These are phyloP conservation scores for Cantharellus cinnabarinus DNA, from an alignment of 768 basidiomycete genomes.

Conservation along the genomic window DNA sequence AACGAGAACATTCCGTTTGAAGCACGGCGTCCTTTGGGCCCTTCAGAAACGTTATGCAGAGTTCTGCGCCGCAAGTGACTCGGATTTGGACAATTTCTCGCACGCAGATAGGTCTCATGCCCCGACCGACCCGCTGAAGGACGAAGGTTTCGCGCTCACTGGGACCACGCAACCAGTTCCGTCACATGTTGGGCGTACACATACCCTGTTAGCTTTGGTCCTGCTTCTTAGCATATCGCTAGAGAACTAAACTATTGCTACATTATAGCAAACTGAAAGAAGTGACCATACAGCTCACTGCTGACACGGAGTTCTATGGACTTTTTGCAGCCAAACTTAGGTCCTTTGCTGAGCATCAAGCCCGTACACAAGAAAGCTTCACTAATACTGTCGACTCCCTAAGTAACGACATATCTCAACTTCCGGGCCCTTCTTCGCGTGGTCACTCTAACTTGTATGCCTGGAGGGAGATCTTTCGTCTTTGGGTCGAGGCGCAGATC, in stretches of 20 bases:
- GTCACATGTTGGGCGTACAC: neutral
- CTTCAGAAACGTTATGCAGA: no score
- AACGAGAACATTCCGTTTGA: no score
- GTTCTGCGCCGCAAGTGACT: no score
- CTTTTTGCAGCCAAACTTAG: constrained; percentile 36
- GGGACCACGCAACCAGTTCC: neutral
- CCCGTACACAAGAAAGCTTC: constrained; percentile 30
- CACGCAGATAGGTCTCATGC: neutral
- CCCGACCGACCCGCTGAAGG: neutral
- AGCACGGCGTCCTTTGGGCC: no score
- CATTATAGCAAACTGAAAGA: constrained; percentile 18
- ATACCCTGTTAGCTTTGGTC: neutral
- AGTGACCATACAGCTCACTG: constrained; percentile 56
- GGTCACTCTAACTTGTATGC: constrained; percentile 43
- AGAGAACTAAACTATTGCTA: no score
- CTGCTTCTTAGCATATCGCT: neutral
- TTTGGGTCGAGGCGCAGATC: constrained; percentile 70
- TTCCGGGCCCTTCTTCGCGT: constrained; percentile 9
- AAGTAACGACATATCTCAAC: constrained; percentile 18
- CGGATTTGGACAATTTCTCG: neutral
- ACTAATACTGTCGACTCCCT: constrained; percentile 28
- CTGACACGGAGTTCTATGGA: constrained; percentile 63
- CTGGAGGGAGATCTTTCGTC: constrained; percentile 78
- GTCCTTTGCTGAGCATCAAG: constrained; percentile 27
- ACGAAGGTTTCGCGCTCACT: neutral